A percentile compares a stretch with the other conserved stretches of the same genome.
These are phyloP conservation scores for Eucalyptus regnans DNA, from an alignment of 345 rosid species.

Conservation along the genomic window DNA sequence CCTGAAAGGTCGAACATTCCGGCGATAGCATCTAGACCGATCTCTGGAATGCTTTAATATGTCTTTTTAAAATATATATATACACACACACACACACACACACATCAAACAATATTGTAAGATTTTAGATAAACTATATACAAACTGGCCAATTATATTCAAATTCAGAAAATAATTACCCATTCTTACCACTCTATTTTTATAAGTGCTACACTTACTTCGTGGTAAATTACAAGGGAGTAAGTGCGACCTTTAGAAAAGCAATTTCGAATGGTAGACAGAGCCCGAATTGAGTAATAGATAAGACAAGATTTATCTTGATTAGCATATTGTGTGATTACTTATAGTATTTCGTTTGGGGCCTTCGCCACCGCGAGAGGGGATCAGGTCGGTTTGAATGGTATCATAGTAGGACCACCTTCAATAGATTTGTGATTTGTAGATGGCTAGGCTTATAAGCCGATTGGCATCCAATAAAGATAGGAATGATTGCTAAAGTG, in stretches of 20 bases:
- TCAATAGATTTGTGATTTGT: background rate
- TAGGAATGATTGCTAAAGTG: background rate
- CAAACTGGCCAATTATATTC: background rate
- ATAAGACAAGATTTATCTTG: background rate
- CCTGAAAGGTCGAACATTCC: background rate
- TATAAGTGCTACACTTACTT: background rate
- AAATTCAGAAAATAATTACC: background rate
- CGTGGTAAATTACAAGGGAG: background rate
- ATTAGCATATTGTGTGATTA: background rate
- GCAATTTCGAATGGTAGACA: background rate
- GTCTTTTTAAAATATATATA: no score
- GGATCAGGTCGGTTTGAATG: background rate
- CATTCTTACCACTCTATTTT: background rate
- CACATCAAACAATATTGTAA: no score
- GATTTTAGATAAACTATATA: background rate
- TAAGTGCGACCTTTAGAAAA: no score
- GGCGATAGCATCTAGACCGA: background rate
- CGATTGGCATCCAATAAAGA: background rate
- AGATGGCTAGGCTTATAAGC: background rate
- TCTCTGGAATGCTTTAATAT: background rate
- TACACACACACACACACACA: no score
- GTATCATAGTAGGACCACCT: background rate
- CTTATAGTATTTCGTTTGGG: background rate
- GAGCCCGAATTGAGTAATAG: background rate
- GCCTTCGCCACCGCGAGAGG: background rate